phyloP scores from a whole-genome alignment of 2,329 filamentous ascomycete species.

The Pseudocercospora eumusae region DNA sequence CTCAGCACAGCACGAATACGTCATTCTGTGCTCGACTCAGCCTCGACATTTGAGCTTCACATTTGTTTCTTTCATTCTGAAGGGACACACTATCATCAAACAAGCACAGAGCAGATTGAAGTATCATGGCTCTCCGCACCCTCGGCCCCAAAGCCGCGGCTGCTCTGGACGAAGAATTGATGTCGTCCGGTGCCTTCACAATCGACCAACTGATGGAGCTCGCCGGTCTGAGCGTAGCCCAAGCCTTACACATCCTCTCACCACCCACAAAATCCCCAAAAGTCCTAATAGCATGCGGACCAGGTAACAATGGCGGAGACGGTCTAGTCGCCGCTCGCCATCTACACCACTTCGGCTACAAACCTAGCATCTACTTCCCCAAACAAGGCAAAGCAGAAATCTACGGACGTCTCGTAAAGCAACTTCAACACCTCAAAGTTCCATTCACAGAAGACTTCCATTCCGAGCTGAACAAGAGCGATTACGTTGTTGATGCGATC shows the following conservation, averaged over 20 bases:
- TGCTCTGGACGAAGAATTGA: slow-evolving; percentile 88
- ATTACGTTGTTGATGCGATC: slow-evolving; percentile 88
- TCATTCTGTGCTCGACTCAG: background rate
- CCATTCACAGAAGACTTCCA: slow-evolving; percentile 83
- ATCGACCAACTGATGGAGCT: slow-evolving; percentile 97
- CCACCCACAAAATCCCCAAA: slow-evolving; percentile 69
- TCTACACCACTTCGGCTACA: slow-evolving; percentile 87
- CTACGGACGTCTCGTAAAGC: slow-evolving; percentile 81
- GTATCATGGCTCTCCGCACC: slow-evolving; percentile 51
- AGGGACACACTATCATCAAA: background rate
- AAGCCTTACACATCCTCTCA: slow-evolving; percentile 85
- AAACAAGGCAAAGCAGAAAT: slow-evolving; percentile 89
- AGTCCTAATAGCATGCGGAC: slow-evolving; percentile 87
- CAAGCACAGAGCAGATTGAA: background rate
- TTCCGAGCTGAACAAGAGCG: slow-evolving; percentile 63
- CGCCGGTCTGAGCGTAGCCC: slow-evolving; percentile 87
- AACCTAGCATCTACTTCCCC: slow-evolving; percentile 85
- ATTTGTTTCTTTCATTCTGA: background rate
- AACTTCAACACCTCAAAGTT: slow-evolving; percentile 79
- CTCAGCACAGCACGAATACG: background rate
- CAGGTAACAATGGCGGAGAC: slow-evolving; percentile 78
- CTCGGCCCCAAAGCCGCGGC: slow-evolving; percentile 84
- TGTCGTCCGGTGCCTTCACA: slow-evolving; percentile 84
- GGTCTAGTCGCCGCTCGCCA: slow-evolving; percentile 93
- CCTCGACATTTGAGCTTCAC: background rate